Conservation (phyloP, 768 basidiomycete species). For the Rhodotorula sphaerocarpa region DNA sequence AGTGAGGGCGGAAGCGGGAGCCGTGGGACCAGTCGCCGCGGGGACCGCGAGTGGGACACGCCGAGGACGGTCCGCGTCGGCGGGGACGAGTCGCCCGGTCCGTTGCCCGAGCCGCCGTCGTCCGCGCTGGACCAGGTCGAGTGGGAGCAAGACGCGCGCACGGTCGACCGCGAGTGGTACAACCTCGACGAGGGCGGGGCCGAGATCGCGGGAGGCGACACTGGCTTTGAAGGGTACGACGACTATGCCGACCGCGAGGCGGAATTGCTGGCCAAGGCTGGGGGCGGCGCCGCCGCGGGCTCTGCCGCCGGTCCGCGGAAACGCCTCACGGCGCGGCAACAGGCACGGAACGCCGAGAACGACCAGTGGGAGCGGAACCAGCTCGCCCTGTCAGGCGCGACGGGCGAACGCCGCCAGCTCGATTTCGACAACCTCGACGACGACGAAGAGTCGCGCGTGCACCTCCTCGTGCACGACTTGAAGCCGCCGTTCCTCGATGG, state of each 20-base stretch:
- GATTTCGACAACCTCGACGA: conserved; percentile 87
- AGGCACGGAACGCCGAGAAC: conserved; percentile 97
- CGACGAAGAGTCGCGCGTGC: conserved; percentile 84
- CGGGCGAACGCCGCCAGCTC: conserved; percentile 58
- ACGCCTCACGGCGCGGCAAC: conserved; percentile 85
- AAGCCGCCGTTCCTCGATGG: conserved; percentile 98
- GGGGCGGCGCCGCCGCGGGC: conserved; percentile 8
- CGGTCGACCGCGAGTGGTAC: conserved; percentile 93
- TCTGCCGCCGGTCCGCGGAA: conserved; percentile 49
- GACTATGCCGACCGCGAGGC: conserved; percentile 53
- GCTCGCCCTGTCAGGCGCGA: conserved; percentile 91
- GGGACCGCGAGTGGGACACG: conserved; percentile 38
- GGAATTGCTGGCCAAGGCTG: conserved; percentile 42
- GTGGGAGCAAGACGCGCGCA: conserved; percentile 95
- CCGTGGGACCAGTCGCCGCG: not conserved
- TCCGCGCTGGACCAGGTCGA: conserved; percentile 49
- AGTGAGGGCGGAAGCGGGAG: conserved; percentile 1
- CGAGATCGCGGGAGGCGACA: conserved; percentile 82
- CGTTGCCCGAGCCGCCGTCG: conserved; percentile 16
- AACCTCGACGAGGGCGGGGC: conserved; percentile 66
- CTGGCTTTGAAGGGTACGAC: conserved; percentile 69
- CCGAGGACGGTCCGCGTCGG: conserved; percentile 30
- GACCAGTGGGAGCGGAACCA: conserved; percentile 98
- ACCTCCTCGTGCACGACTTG: conserved; percentile 92
- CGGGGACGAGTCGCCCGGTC: conserved; percentile 36